phyloP scores from a whole-genome alignment of 176 grass and related monocot species.

The Musa itinerans region DNA sequence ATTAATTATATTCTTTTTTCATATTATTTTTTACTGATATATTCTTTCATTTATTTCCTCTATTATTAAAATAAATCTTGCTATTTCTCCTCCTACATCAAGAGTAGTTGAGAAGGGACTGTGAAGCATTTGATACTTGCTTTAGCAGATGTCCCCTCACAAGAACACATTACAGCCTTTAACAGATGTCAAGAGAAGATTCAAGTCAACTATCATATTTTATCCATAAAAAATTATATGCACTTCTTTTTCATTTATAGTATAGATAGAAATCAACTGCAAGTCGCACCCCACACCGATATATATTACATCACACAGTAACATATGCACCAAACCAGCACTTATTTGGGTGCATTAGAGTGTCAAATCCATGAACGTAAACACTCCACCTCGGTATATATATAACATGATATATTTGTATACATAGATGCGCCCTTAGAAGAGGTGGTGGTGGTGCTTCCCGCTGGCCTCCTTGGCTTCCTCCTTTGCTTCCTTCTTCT shows the following conservation, averaged over 20 bases:
- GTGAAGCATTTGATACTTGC: no score
- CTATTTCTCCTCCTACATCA: no score
- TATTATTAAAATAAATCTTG: no score
- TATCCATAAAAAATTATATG: no score
- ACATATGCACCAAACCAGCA: neutral
- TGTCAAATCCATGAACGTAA: neutral
- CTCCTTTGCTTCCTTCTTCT: slow-evolving; percentile 81
- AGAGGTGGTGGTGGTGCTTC: slow-evolving; percentile 82
- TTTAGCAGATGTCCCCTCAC: no score
- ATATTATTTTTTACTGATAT: no score
- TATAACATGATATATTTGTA: neutral
- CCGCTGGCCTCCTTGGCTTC: slow-evolving; percentile 52
- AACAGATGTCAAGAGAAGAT: no score
- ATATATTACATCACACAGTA: neutral
- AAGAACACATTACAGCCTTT: no score
- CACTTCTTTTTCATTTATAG: neutral
- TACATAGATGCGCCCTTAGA: slow-evolving; percentile 17
- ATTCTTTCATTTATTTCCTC: no score
- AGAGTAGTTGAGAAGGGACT: no score
- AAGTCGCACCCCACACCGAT: neutral
- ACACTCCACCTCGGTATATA: neutral
- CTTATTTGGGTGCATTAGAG: neutral
- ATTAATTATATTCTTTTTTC: no score
- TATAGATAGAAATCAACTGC: neutral
- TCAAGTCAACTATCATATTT: no score